A percentile compares a stretch with the other conserved stretches of the same genome.
phyloP scores from a whole-genome alignment of 805 yeast genomes.

The Starmera quercuum region DNA sequence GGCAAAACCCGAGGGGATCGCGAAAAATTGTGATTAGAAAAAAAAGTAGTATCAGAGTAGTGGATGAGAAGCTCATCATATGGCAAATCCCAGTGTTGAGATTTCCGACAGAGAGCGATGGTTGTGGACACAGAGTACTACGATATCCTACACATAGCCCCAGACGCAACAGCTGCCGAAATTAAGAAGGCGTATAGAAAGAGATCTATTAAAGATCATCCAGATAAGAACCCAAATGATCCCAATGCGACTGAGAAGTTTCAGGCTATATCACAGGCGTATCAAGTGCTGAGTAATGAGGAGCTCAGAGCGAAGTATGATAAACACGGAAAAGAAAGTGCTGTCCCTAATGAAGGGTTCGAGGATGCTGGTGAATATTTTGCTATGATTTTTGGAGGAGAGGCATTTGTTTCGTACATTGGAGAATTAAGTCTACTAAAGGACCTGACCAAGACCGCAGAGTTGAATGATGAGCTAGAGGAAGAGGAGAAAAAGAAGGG shows the following conservation, averaged over 20 bases:
- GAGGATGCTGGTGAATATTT: constrained; percentile 69
- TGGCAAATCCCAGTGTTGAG: not conserved
- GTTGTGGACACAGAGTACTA: constrained; percentile 72
- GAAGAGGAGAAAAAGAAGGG: constrained; percentile 26
- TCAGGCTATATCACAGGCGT: constrained; percentile 56
- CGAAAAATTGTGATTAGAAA: too few relatives aligned
- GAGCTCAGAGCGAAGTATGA: constrained; percentile 61
- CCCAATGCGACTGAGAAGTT: constrained; percentile 71
- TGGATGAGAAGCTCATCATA: too few relatives aligned
- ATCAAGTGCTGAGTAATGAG: constrained; percentile 67
- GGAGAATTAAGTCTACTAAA: constrained; percentile 80
- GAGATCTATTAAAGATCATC: constrained; percentile 69
- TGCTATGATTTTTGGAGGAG: constrained; percentile 79
- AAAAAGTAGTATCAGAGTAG: too few relatives aligned
- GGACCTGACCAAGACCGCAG: constrained; percentile 61
- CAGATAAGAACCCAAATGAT: constrained; percentile 74
- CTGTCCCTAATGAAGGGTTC: constrained; percentile 63
- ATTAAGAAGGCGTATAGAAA: constrained; percentile 77
- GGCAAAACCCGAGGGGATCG: too few relatives aligned
- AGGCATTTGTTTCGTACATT: constrained; percentile 76
- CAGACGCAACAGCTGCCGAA: constrained; percentile 54
- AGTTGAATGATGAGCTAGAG: constrained; percentile 40
- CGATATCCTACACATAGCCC: constrained; percentile 51
- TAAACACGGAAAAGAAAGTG: constrained; percentile 66
- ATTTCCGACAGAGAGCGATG: constrained; percentile 39